These are phyloP conservation scores for Dendrothele bispora DNA, from an alignment of 768 basidiomycete species.

Conservation along the genomic window DNA sequence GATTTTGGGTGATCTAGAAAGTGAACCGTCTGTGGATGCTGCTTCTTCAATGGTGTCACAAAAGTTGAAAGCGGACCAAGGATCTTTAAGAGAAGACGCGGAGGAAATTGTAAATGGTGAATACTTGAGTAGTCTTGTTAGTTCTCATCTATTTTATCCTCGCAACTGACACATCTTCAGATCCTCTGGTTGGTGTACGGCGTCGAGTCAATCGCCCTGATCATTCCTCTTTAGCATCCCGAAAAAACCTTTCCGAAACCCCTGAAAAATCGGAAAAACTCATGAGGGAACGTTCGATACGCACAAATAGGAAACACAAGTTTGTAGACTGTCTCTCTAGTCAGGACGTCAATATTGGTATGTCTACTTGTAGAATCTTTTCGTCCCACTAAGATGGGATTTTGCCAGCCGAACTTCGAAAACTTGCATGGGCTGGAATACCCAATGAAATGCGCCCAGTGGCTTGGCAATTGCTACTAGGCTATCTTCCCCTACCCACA, in stretches of 20 bases:
- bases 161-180: conserved; percentile 36
- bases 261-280: conserved; percentile 58
- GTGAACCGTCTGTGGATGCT: conserved; percentile 36
- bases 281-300: conserved; percentile 73
- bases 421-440: conserved; percentile 94
- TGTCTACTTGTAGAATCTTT: conserved; percentile 22
- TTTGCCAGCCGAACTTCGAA: conserved; percentile 73
- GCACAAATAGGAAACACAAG: conserved; percentile 75
- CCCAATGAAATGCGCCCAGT: conserved; percentile 85
- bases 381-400: background rate
- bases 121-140: too few species aligned
- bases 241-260: conserved; percentile 22
- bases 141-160: conserved; percentile 10
- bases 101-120: conserved; percentile 79
- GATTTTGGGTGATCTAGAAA: conserved; percentile 74
- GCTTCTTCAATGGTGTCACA: conserved; percentile 26
- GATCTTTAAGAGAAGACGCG: conserved; percentile 62
- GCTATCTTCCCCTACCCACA: conserved; percentile 86
- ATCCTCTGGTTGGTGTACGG: conserved; percentile 58
- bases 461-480: conserved; percentile 92
- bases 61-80: conserved; percentile 46
- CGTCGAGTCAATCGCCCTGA: conserved; percentile 34
- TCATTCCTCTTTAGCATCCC: conserved; percentile 20
- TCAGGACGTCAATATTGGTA: conserved; percentile 83
- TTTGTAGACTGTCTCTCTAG: conserved; percentile 77